Percentiles rank a stretch among this genome's conserved stretches.
Conservation (phyloP, 176 grass and related monocot genomes). For the Bonia amplexicaulis region DNA sequence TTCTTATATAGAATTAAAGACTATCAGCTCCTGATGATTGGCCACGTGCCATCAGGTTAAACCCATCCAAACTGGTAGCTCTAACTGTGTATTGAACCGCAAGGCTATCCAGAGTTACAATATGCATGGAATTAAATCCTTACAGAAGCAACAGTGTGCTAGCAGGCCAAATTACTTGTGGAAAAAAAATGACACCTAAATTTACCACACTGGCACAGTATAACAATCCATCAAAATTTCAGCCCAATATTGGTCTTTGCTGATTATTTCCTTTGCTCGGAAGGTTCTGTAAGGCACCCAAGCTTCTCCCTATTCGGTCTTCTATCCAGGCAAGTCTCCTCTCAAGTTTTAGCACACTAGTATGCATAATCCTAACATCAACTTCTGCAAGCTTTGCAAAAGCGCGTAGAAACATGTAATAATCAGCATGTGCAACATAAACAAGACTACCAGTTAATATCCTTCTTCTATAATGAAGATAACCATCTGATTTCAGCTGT, state of each 20-base stretch:
- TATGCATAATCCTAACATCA: constrained; percentile 70
- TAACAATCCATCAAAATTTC: constrained; percentile 11
- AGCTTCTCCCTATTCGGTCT: constrained; percentile 37
- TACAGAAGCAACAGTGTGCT: not conserved
- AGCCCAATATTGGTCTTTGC: not conserved
- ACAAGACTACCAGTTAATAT: constrained; percentile 34
- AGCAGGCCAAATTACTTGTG: not conserved
- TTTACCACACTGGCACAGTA: not conserved
- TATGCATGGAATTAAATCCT: not conserved
- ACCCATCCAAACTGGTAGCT: constrained; percentile 51
- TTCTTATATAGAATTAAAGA: constrained; percentile 36
- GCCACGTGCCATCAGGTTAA: constrained; percentile 60
- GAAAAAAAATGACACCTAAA: not conserved
- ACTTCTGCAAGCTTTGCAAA: constrained; percentile 74
- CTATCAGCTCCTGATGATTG: constrained; percentile 52
- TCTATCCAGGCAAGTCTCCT: constrained; percentile 71
- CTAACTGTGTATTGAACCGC: constrained; percentile 48
- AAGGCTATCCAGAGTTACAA: constrained; percentile 34
- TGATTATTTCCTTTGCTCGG: not conserved
- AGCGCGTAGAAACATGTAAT: constrained; percentile 69
- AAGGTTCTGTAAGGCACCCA: constrained; percentile 36
- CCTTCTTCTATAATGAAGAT: constrained; percentile 73
- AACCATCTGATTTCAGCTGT: constrained; percentile 42
- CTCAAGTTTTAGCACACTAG: constrained; percentile 65
- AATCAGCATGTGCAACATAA: constrained; percentile 79